These are phyloP conservation scores for Auriculariales sp. DNA, from an alignment of 768 basidiomycete species.

Conservation along the genomic window DNA sequence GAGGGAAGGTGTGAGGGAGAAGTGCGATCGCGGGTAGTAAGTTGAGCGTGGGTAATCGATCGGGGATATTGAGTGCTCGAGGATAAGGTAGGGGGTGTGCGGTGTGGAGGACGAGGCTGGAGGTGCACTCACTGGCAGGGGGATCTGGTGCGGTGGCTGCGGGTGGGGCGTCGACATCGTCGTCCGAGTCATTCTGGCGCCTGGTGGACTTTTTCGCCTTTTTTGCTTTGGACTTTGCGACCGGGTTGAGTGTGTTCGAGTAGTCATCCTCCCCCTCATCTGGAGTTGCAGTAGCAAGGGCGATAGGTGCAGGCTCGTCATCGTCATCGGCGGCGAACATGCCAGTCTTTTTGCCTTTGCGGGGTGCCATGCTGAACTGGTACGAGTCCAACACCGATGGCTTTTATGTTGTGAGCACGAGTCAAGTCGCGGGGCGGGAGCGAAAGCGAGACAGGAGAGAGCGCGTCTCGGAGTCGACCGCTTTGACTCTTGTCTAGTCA, in stretches of 20 bases:
- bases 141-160: not conserved
- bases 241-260: too few species aligned
- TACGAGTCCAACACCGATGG: too few species aligned
- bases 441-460: too few species aligned
- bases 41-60: too few species aligned
- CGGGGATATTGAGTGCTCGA: too few species aligned
- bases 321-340: not conserved
- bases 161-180: constrained; percentile 10
- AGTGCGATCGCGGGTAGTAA: too few species aligned
- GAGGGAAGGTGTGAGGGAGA: too few species aligned
- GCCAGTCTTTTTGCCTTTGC: not conserved
- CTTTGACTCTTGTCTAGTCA: not conserved
- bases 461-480: too few species aligned
- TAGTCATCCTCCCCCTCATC: not conserved
- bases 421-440: too few species aligned
- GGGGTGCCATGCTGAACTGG: too few species aligned
- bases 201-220: constrained; percentile 53
- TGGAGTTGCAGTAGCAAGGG: not conserved
- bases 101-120: constrained; percentile 2
- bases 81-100: constrained; percentile 11
- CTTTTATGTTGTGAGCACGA: too few species aligned
- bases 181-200: constrained; percentile 14
- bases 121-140: not conserved
- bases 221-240: constrained; percentile 15
- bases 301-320: not conserved